Evolutionary conservation across 208 protist species (phyloP), one percentile per base, ranked within the genome.

Genomic region (Blastocrithidia nonstop): DNA sequence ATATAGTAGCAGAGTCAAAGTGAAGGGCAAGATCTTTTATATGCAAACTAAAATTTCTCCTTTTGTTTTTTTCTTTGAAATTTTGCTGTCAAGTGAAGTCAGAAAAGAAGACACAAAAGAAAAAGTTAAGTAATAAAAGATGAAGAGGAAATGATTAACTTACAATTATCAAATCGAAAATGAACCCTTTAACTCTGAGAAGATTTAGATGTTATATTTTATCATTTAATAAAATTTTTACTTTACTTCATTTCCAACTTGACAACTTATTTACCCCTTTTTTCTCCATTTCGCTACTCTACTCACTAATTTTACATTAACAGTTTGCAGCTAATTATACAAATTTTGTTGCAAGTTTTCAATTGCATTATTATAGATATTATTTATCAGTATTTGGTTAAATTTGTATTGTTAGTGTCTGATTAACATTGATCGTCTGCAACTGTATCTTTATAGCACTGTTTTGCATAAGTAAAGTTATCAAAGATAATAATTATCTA

Each of bases 181-280:
- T 48, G 58, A 61, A 62, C 49, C 54, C 58, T 66, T 71, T 62
- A 71, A 62, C 49, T 71, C 58, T 71, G 58, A 66, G 31, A 25
- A 36, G 22, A 20, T 15, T 17, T 4, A 36, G 40, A 25, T 6
- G 6, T 45, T 15, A 5, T 15, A 38, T 5, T 5, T 38, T 2
- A 23, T 6, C 19, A 5, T 38, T 38, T 38, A 38, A 17, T 5
- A 2, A n/a, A n/a, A n/a, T n/a, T n/a, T n/a, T n/a, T n/a, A n/a
- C n/a, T n/a, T n/a, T n/a, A n/a, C n/a, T n/a, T n/a, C n/a, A n/a
- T n/a, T n/a, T n/a, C n/a, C n/a, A n/a, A n/a, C n/a, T n/a, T n/a
- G n/a, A n/a, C n/a, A n/a, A n/a, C n/a, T n/a, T n/a, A n/a, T n/a
- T n/a, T n/a, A n/a, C n/a, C n/a, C n/a, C n/a, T n/a, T n/a, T n/a